phyloP scores from a whole-genome alignment of 805 yeast genomes.

The Jamesozyma lodderae region DNA sequence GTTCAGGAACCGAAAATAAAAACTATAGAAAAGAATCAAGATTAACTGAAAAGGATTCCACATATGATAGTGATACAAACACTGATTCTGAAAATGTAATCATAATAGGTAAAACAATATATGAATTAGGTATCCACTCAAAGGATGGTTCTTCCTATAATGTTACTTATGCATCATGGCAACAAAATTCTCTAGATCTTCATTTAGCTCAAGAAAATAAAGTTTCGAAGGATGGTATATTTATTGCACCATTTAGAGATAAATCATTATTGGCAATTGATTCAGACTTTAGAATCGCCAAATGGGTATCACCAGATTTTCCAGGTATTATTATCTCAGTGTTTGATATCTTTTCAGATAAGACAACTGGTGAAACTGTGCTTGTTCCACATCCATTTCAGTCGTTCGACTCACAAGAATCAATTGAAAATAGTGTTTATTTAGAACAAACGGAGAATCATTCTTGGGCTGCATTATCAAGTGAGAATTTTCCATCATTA shows the following conservation, averaged over 20 bases:
- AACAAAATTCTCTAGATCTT: conserved; percentile 75
- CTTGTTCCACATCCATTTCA: conserved; percentile 61
- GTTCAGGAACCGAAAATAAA: conserved; percentile 36
- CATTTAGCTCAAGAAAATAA: conserved; percentile 40
- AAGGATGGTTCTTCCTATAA: conserved; percentile 68
- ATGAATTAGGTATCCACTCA: conserved; percentile 69
- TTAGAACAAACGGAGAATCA: conserved; percentile 55
- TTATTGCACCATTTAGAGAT: conserved; percentile 79
- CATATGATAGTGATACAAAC: background rate
- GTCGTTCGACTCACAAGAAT: conserved; percentile 15
- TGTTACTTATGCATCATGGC: conserved; percentile 82
- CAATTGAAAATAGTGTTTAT: conserved; percentile 43
- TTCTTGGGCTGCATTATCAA: conserved; percentile 83
- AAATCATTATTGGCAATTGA: conserved; percentile 70
- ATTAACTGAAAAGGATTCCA: no score
- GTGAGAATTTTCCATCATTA: conserved; percentile 65
- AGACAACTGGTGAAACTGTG: conserved; percentile 32
- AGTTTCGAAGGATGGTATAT: conserved; percentile 60
- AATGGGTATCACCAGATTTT: conserved; percentile 62
- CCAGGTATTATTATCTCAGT: conserved; percentile 68
- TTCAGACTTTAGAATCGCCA: conserved; percentile 55
- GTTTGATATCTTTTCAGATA: conserved; percentile 55
- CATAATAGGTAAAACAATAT: conserved; percentile 62
- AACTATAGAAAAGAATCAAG: conserved; percentile 7
- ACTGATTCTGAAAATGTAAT: conserved; percentile 33